These are phyloP conservation scores for Sporothrix euskadiensis DNA, from an alignment of 2,329 filamentous ascomycete genomes.

Conservation along the genomic window DNA sequence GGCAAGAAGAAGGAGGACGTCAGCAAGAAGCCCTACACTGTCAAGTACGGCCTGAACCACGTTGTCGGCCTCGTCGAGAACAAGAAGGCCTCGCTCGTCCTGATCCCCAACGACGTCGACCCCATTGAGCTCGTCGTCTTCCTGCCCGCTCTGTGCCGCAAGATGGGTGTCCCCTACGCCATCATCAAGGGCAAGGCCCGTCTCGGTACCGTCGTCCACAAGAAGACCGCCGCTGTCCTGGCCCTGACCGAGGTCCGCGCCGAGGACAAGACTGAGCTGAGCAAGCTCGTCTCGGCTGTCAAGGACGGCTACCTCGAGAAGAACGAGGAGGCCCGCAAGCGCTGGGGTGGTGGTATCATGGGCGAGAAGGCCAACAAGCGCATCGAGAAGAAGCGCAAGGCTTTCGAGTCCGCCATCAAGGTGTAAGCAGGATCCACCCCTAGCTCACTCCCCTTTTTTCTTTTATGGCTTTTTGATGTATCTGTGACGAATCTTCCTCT, in stretches of 20 bases:
- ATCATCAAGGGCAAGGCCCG: conserved; percentile 99
- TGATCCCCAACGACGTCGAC: conserved; percentile 99
- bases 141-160: conserved; percentile 97
- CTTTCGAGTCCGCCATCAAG: conserved; percentile 92
- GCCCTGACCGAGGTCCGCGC: conserved; percentile 94
- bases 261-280: conserved; percentile 97
- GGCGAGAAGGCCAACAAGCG: conserved; percentile 83
- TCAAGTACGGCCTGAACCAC: conserved; percentile 99
- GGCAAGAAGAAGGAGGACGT: conserved; percentile 99
- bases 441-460: background rate
- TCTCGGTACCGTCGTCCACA: conserved; percentile 98
- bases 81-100: conserved; percentile 98
- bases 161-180: conserved; percentile 99
- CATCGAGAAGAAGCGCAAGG: conserved; percentile 87
- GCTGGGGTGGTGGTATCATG: conserved; percentile 99
- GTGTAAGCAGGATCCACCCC: conserved; percentile 63
- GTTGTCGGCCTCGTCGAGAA: conserved; percentile 96
- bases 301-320: conserved; percentile 98
- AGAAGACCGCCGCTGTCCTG: conserved; percentile 98
- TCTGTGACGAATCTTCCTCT: conserved; percentile 25
- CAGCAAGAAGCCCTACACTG: conserved; percentile 98
- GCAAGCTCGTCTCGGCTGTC: conserved; percentile 92
- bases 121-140: conserved; percentile 99
- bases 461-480: conserved; percentile 8
- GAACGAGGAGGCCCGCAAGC: conserved; percentile 84